Conservation (phyloP, 2,329 filamentous ascomycete species). For the Ophiostoma triangulosporum region DNA sequence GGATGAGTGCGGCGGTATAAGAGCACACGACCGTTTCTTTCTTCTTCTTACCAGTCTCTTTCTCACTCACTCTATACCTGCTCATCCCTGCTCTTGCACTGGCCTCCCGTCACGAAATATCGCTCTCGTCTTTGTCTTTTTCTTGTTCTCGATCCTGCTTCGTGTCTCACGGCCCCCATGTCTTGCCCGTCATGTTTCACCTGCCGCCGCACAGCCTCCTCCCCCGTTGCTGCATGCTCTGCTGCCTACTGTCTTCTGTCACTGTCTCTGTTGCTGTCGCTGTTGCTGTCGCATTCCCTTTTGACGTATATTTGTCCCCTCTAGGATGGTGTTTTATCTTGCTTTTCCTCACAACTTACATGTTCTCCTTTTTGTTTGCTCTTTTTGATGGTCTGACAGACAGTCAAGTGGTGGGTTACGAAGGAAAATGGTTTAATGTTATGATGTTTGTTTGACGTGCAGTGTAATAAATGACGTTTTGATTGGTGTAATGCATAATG, state of each 20-base stretch:
- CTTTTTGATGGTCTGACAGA: not conserved
- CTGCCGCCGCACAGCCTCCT: too few species aligned
- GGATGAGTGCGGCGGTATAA: not conserved
- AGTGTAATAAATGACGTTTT: not conserved
- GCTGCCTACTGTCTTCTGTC: not conserved
- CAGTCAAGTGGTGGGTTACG: not conserved
- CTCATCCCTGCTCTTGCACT: not conserved
- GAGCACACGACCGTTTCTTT: not conserved
- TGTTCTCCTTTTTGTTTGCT: constrained; percentile 3
- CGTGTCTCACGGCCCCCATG: not conserved
- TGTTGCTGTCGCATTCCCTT: not conserved
- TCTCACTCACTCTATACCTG: not conserved
- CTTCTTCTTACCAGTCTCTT: not conserved
- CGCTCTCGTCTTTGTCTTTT: not conserved
- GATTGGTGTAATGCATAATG: not conserved
- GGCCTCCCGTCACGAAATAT: not conserved
- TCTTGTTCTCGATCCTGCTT: not conserved
- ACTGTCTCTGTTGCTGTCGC: not conserved
- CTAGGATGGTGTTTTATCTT: constrained; percentile 9
- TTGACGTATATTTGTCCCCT: constrained; percentile 3
- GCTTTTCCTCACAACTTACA: constrained; percentile 1
- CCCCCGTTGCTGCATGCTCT: too few species aligned
- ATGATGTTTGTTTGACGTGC: not conserved
- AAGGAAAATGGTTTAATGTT: not conserved
- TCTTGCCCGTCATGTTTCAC: not conserved